Percentiles rank a stretch among this genome's conserved stretches.
Evolutionary conservation across 169 alveolate genomes (phyloP).

Genomic region (Plasmodium knowlesi): DNA sequence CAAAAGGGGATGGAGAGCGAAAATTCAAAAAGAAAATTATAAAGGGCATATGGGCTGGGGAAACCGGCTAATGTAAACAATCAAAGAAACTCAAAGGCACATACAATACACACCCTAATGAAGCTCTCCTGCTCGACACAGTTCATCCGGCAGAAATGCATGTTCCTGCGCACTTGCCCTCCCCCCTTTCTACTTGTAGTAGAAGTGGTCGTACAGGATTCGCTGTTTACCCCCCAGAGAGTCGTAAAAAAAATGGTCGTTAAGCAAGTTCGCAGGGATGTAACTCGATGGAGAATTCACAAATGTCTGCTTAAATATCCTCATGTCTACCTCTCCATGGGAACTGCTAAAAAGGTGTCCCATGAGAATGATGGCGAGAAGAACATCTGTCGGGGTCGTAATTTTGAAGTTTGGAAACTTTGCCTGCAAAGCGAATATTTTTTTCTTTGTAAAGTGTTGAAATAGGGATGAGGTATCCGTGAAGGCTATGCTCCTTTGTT

Average conservation of each 20-base stretch:
- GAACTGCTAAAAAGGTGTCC: not conserved
- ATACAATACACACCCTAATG: not conserved
- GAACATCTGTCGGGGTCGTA: slow-evolving; percentile 43
- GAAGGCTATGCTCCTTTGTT: not conserved
- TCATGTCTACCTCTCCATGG: not conserved
- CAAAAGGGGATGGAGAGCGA: not conserved
- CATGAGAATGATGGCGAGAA: slow-evolving; percentile 24
- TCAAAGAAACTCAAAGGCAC: not conserved
- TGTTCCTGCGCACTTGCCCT: not conserved
- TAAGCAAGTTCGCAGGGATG: slow-evolving; percentile 14
- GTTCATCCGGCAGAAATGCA: no score
- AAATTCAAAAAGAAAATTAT: not conserved
- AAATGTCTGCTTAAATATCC: slow-evolving; percentile 19
- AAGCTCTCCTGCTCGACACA: not conserved
- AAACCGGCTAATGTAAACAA: not conserved
- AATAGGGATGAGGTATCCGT: slow-evolving; percentile 45
- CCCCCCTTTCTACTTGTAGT: not conserved
- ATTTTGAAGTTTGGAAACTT: slow-evolving; percentile 40
- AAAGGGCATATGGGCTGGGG: not conserved
- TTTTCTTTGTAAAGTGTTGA: slow-evolving; percentile 27
- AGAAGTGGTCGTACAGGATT: slow-evolving; percentile 13
- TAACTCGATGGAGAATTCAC: slow-evolving; percentile 11
- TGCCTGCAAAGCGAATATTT: slow-evolving; percentile 11
- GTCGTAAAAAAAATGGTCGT: slow-evolving; percentile 24
- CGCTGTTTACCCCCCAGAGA: slow-evolving; percentile 26